Conservation (phyloP, 345 rosid species). For the Gossypium ekmanianum region DNA sequence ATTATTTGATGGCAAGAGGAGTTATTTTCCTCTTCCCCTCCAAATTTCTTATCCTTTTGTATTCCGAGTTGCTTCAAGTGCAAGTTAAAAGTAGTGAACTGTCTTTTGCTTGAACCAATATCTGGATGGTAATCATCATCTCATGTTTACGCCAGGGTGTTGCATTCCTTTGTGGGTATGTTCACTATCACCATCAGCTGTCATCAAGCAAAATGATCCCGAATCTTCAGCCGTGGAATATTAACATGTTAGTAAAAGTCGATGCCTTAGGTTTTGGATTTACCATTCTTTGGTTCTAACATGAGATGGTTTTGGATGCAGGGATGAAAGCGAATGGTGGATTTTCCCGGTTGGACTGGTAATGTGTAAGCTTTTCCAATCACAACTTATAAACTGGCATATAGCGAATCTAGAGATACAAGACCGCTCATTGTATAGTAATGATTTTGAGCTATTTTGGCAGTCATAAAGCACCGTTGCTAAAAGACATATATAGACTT, state of each 20-base stretch:
- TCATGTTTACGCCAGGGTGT: constrained; percentile 50
- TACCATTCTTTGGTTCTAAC: background rate
- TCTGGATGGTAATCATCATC: background rate
- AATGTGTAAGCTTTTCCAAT: constrained; percentile 78
- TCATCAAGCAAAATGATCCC: constrained; percentile 59
- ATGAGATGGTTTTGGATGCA: constrained; percentile 38
- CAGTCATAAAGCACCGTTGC: constrained; percentile 59
- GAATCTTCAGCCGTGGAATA: constrained; percentile 84
- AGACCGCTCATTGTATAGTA: constrained; percentile 96
- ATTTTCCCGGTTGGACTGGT: constrained; percentile 95
- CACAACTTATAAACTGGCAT: constrained; percentile 94
- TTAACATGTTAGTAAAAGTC: constrained; percentile 75
- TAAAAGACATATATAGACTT: background rate
- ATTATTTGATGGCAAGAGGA: background rate
- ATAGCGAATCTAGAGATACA: constrained; percentile 97
- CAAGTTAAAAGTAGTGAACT: background rate
- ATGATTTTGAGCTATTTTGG: constrained; percentile 87
- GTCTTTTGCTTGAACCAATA: background rate
- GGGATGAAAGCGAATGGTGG: constrained; percentile 99
- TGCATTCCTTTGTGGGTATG: constrained; percentile 88
- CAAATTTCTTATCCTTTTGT: background rate
- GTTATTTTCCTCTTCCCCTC: background rate
- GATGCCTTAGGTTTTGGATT: background rate
- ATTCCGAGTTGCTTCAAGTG: background rate
- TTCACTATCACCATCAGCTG: constrained; percentile 64